Evolutionary conservation across 1,139 yeast species (phyloP), one percentile per base, ranked within the genome.

Genomic region (Candida glucosophila): DNA sequence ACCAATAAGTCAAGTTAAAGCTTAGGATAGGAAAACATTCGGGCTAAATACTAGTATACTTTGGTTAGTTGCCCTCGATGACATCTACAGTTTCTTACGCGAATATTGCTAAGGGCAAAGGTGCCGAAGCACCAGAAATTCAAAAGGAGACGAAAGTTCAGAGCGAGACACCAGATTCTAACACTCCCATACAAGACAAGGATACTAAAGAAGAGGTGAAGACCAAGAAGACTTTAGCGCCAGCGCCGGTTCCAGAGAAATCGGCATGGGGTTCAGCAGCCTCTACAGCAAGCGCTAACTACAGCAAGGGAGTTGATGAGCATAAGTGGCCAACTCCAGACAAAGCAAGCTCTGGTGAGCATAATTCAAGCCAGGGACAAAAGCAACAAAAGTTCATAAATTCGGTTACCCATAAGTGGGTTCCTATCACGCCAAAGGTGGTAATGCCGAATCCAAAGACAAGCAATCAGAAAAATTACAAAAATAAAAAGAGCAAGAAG

Each of bases 381-480:
- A 50, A 58, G 13, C 58, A 55, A 29, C 69, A 68, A 34, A 67
- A 76, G 39, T 60, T 62, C 39, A 56, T 59, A 37, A 71, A 62
- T 37, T 67, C 81, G 19, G 73, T 77, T 36, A 74, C 77, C 38
- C 86, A 79, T 43, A 83, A 83, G 53, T 85, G 94, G 94, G 80
- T 82, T 23, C 94, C 94, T n/a, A 76, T 78, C 47, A 71, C 73
- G 39, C 92, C 90, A 16, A 72, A 78, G 35, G 77, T 80, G 29
- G 73, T 71, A 27, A 61, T 71, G 33, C 63, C 74, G 20, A 55
- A 49, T 34, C 44, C 58, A 14, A 42, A 49, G 32, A 43, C 35
- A 23, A 49, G 41, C 23, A 39, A 35, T 39, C 53, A 49, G 32
- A 52, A 46, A 37, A 55, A 48, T 26, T 43, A 43, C 37, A 54